Conservation (phyloP, 768 basidiomycete genomes). For the Tylopilus vinaceipallidus region DNA sequence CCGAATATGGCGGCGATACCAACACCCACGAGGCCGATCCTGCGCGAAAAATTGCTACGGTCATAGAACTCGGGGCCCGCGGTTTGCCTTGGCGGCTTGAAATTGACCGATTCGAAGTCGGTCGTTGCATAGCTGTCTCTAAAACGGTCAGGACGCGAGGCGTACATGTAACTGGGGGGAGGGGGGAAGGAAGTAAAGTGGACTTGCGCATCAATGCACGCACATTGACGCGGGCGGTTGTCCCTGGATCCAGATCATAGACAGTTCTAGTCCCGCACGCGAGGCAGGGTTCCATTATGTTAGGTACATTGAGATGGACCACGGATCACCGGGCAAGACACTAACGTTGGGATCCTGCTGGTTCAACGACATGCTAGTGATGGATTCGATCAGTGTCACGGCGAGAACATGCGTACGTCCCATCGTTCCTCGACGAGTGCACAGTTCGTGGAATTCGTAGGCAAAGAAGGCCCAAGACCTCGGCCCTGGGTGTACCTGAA, state of each 20-base stretch:
- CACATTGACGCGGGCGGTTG: neutral
- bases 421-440: neutral
- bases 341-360: neutral
- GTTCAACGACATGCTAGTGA: neutral
- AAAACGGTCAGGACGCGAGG: neutral
- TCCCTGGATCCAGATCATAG: slow-evolving; percentile 7
- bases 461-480: neutral
- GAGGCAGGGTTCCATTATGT: neutral
- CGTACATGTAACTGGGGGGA: slow-evolving; percentile 6
- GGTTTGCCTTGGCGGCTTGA: slow-evolving; percentile 18
- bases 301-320: neutral
- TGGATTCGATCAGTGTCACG: neutral
- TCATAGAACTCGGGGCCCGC: slow-evolving; percentile 29
- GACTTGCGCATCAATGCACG: neutral
- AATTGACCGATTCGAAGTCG: slow-evolving; percentile 24
- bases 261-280: neutral
- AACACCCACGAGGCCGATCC: slow-evolving; percentile 24
- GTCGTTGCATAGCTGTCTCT: slow-evolving; percentile 9
- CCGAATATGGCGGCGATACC: slow-evolving; percentile 23
- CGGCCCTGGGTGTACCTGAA: slow-evolving; percentile 1
- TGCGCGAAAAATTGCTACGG: slow-evolving; percentile 25
- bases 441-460: neutral
- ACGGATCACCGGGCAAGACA: neutral
- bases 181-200: neutral
- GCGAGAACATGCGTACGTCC: neutral